Evolutionary conservation across 2,329 filamentous ascomycete species (phyloP), one percentile per base, ranked within the genome.

Genomic region (Penicillium nordicum): DNA sequence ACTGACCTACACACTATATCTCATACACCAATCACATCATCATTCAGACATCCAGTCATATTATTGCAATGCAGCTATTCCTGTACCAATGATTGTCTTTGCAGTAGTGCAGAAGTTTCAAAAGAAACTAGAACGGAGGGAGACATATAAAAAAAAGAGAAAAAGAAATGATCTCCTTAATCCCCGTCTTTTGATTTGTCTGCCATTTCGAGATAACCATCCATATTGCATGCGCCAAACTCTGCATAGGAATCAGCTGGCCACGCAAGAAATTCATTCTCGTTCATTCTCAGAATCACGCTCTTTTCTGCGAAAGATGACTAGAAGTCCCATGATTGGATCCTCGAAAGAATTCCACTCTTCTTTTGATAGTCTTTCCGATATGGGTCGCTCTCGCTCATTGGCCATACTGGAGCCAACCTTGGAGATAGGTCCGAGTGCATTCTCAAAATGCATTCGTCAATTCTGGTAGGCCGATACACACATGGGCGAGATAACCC

Each of bases 181-280:
- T 32, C 41, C 18, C 9, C 12, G 6, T 18, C n/a, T n/a, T 45
- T 14, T 55, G 47, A 55, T 55, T 51, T 34, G 53, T 51, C 34
- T 4, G 23, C 30, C 46, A 55, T 55, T 55, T 55, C 27, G 32
- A 55, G 53, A 55, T 55, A 55, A 44, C 46, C 46, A 40, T 45
- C 40, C 51, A 18, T 34, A 45, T 55, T 45, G 52, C 52, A 50
- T 55, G 47, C 23, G n/a, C 50, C 23, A 36, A 46, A 48, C 37
- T 29, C 18, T 29, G 41, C 14, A 23, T 37, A 14, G 38, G 9
- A 52, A 29, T 37, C 27, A 29, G 34, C 7, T 29, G 25, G 50
- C 32, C 50, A 53, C 42, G 42, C 34, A 42, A 40, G 34, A 44
- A 36, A n/a, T 23, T 5, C 5, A n/a, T 41, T 50, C 9, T 50